These are phyloP conservation scores for Prunella vulgaris DNA, from an alignment of 257 asterid species.

Conservation along the genomic window DNA sequence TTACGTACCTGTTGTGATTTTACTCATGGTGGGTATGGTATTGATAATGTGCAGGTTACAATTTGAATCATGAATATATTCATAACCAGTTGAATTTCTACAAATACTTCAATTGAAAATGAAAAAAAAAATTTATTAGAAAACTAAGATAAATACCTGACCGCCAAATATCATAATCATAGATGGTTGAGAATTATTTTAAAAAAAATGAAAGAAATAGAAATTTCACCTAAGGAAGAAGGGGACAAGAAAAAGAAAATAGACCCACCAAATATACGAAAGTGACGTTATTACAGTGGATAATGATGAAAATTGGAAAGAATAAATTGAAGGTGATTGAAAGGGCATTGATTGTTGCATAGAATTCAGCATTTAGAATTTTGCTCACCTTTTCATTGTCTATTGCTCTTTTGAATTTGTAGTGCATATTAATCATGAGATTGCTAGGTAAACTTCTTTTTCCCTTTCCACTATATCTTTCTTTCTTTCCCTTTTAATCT, in stretches of 20 bases:
- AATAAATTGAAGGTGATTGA: slow-evolving; percentile 35
- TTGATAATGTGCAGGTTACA: background rate
- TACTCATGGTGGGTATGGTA: background rate
- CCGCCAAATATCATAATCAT: background rate
- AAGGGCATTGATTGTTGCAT: slow-evolving; percentile 75
- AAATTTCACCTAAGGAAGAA: slow-evolving; percentile 24
- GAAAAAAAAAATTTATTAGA: background rate
- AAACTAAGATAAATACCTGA: background rate
- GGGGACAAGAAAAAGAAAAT: slow-evolving; percentile 19
- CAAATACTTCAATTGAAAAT: background rate
- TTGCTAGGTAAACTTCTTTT: slow-evolving; percentile 47
- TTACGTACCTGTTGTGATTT: background rate
- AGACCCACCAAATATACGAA: slow-evolving; percentile 31
- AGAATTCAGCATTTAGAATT: slow-evolving; percentile 69
- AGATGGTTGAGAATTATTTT: background rate
- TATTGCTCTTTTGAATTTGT: slow-evolving; percentile 47
- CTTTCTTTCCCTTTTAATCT: background rate
- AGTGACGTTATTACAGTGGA: slow-evolving; percentile 10
- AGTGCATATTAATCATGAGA: slow-evolving; percentile 53
- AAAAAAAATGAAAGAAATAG: background rate
- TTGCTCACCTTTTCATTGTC: slow-evolving; percentile 36
- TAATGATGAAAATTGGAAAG: slow-evolving; percentile 56
- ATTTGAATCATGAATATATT: background rate
- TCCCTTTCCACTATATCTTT: slow-evolving; percentile 31
- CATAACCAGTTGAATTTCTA: background rate